These are phyloP conservation scores for Pterocarpus santalinus DNA, from an alignment of 306 rosid genomes.

Conservation along the genomic window DNA sequence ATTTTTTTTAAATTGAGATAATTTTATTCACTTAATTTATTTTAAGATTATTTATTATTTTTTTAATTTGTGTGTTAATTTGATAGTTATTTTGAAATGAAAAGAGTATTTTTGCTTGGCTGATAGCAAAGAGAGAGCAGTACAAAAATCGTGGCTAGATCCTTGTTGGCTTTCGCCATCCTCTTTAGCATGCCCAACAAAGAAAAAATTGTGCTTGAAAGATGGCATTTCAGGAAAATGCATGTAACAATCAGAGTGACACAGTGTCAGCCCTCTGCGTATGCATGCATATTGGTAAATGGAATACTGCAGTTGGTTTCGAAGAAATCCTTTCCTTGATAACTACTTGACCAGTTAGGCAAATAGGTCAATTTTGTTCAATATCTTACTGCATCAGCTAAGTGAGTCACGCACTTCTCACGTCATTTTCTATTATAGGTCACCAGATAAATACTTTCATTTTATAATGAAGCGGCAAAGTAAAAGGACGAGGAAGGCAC, in stretches of 20 bases:
- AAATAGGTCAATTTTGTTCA: slow-evolving; percentile 20
- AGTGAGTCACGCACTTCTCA: slow-evolving; percentile 26
- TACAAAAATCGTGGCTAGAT: neutral
- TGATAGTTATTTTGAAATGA: too few species aligned
- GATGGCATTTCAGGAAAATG: slow-evolving; percentile 8
- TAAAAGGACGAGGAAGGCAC: neutral
- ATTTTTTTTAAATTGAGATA: too few species aligned
- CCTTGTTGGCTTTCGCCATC: neutral
- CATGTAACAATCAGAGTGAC: neutral
- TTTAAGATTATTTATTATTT: too few species aligned
- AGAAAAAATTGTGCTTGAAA: slow-evolving; percentile 31
- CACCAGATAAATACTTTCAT: too few species aligned
- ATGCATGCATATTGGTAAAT: neutral
- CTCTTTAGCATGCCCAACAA: slow-evolving; percentile 4
- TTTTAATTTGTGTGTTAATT: too few species aligned
- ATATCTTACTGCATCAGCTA: neutral
- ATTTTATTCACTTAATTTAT: too few species aligned
- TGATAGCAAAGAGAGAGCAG: too few species aligned
- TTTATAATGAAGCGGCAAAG: neutral
- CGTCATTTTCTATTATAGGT: slow-evolving; percentile 23
- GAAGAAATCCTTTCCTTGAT: slow-evolving; percentile 18
- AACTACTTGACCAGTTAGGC: slow-evolving; percentile 14
- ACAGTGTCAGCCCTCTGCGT: slow-evolving; percentile 30
- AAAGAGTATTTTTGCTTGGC: too few species aligned
- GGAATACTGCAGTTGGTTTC: slow-evolving; percentile 7